Base-by-base conservation (phyloP, 2,329 filamentous ascomycete genomes). In the Tolypocladium endophyticum region DNA sequence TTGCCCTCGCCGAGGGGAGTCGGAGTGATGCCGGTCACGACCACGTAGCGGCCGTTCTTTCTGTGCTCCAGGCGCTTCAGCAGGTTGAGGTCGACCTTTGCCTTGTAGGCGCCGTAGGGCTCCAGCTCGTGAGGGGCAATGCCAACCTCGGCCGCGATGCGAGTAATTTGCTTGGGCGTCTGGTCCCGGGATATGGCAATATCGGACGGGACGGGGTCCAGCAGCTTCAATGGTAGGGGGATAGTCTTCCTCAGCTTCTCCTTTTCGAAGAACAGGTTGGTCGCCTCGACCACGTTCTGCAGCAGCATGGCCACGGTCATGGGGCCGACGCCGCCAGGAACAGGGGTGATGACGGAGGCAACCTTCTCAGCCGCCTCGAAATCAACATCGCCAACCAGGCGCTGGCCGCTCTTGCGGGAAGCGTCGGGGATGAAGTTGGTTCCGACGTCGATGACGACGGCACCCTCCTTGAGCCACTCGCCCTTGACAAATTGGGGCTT, bases 221-320 rank as follows among this genome's bases (percentile, higher is more conserved):
- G 76, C 39, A 96, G 77, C 73, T 89, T 92, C 64, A 99, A 76
- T 7, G 91, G 89, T n/a, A 97, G 81, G 28, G 94, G 90, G 7
- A 85, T 82, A 63, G 95, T 89, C 66, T 84, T 86, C 61, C 94
- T 85, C 63, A 87, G 80, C 76, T 90, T 95, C 73, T 95, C 88
- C 62, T 84, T 84, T 64, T 94, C 90, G 64, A 94, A 94, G 70
- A 90, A 92, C 60, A 83, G 78, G 56, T 87, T 88, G 41, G 94
- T 88, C 39, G 93, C 87, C 66, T 93, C 88, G 59, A 97, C 88
- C 11, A 97, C 92, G 70, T 99, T 99, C 74, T 96, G 90, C 68
- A 99, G 79, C 55, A 99, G 81, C 94, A 99, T 99, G 61, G 94
- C 94, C 64, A 99, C 92, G 3, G 94, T 99, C 94, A 99, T 99